Percentiles rank a stretch among this genome's conserved stretches.
phyloP scores from a whole-genome alignment of 306 rosid species.

The Cotoneaster glaucophyllus region DNA sequence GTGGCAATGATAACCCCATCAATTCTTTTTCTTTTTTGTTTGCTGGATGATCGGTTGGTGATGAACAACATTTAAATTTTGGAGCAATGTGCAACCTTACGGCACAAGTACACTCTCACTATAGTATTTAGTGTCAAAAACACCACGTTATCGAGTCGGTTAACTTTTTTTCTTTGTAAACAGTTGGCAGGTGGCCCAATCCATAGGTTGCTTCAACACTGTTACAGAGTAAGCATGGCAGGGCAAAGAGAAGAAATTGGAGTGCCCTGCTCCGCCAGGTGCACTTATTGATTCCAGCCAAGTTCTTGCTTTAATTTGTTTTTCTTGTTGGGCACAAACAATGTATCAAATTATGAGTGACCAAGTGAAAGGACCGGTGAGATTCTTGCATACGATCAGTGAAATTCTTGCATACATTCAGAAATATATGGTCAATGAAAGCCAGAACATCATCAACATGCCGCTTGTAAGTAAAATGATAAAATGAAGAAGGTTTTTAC shows the following conservation, averaged over 20 bases:
- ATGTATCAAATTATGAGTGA: not conserved
- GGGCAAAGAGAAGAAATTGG: not conserved
- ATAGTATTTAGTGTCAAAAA: too few relatives aligned
- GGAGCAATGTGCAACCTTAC: too few relatives aligned
- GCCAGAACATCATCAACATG: too few relatives aligned
- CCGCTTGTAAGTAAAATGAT: too few relatives aligned
- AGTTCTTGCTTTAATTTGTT: not conserved
- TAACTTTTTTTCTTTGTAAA: not conserved
- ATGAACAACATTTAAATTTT: not conserved
- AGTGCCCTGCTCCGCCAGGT: not conserved
- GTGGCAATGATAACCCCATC: conserved; percentile 48
- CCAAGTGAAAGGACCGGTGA: not conserved
- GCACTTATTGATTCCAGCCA: not conserved
- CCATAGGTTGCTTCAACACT: not conserved
- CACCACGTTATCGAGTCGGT: not conserved
- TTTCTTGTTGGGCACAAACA: not conserved
- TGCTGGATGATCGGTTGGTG: conserved; percentile 28
- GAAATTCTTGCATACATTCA: too few relatives aligned
- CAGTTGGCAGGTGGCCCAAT: not conserved
- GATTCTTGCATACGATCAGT: not conserved
- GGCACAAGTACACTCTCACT: too few relatives aligned
- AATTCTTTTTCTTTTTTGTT: conserved; percentile 3
- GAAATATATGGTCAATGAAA: too few relatives aligned
- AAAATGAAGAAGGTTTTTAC: too few relatives aligned
- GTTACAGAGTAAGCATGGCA: not conserved